Conservation (phyloP, 345 rosid genomes). For the Syzygium oleosum region DNA sequence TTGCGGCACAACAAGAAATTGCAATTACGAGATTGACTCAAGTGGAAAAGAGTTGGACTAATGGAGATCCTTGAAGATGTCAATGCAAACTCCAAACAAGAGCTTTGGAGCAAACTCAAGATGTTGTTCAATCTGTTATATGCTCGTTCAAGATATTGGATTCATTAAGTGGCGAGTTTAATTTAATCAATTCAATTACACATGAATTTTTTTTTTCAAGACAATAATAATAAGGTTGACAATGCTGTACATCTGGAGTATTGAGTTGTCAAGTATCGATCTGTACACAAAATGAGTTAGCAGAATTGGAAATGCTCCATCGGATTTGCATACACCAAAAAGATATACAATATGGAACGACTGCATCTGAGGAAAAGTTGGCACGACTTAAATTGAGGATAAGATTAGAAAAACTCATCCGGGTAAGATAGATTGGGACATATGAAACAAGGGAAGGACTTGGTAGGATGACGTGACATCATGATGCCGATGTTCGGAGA, state of each 20-base stretch:
- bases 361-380: not conserved
- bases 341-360: not conserved
- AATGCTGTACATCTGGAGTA: not conserved
- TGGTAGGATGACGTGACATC: not conserved
- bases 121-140: not conserved
- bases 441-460: not conserved
- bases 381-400: not conserved
- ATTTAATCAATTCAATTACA: not conserved
- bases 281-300: not conserved
- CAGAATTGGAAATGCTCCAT: not conserved
- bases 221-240: not conserved
- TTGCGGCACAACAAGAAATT: not conserved
- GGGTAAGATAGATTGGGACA: not conserved
- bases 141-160: not conserved
- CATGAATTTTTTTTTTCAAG: not conserved
- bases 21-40: not conserved
- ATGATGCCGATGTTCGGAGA: not conserved
- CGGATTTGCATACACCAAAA: not conserved
- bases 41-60: not conserved
- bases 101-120: not conserved
- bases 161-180: not conserved
- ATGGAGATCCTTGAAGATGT: not conserved
- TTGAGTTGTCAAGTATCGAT: not conserved
- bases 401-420: not conserved
- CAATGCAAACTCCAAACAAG: not conserved